Evolutionary conservation across 345 rosid genomes (phyloP).

Genomic region (Eucalyptus marginata): DNA sequence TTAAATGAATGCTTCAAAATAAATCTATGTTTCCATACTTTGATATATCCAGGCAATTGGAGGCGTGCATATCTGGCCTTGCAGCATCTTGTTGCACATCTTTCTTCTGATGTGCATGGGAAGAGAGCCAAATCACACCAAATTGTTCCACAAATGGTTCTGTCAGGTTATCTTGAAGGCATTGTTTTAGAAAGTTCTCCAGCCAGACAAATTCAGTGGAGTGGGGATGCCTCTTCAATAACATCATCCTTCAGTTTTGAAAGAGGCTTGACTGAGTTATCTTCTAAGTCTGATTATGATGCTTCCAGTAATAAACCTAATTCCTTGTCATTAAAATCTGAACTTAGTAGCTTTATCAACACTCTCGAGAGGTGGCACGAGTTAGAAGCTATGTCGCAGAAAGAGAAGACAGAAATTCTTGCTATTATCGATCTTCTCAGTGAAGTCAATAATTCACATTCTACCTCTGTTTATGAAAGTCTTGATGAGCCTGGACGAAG

Average conservation of each 20-base stretch:
- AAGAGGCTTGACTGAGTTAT: constrained; percentile 11
- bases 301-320: constrained; percentile 15
- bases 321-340: constrained; percentile 34
- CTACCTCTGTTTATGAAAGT: constrained; percentile 63
- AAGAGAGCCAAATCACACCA: constrained; percentile 13
- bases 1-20: background rate
- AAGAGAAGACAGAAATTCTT: constrained; percentile 57
- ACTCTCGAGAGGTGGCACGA: constrained; percentile 39
- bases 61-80: constrained; percentile 69
- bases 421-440: constrained; percentile 60
- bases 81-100: constrained; percentile 59
- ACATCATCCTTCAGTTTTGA: constrained; percentile 35
- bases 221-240: constrained; percentile 30
- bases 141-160: constrained; percentile 44
- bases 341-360: constrained; percentile 37
- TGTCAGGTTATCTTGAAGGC: constrained; percentile 69
- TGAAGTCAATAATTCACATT: constrained; percentile 51
- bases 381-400: constrained; percentile 20
- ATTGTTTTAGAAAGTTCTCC: constrained; percentile 28
- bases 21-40: background rate
- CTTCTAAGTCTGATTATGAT: constrained; percentile 17
- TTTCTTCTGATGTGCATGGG: constrained; percentile 26
- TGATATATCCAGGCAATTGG: constrained; percentile 49
- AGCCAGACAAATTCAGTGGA: constrained; percentile 47
- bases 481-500: constrained; percentile 87